Evolutionary conservation across 2,329 filamentous ascomycete species (phyloP).

Genomic region (Calonectria henricotiae): DNA sequence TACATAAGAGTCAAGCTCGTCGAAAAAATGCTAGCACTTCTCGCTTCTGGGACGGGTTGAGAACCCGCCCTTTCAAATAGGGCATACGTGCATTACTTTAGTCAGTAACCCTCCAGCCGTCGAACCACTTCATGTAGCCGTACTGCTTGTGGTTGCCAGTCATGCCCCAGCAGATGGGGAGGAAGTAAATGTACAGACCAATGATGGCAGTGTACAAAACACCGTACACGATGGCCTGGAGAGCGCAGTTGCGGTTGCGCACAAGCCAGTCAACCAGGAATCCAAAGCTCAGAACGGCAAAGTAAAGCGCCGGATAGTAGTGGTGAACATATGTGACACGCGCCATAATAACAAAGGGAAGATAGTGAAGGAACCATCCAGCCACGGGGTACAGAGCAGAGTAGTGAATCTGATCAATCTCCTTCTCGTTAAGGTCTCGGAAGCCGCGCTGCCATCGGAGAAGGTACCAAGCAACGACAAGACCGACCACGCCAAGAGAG

Average conservation of each 20-base stretch:
- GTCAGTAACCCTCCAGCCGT: slow-evolving; percentile 87
- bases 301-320: slow-evolving; percentile 98
- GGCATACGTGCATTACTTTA: slow-evolving; percentile 45
- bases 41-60: slow-evolving; percentile 31
- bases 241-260: slow-evolving; percentile 74
- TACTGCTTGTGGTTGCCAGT: slow-evolving; percentile 87
- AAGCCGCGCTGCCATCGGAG: slow-evolving; percentile 97
- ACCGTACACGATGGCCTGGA: slow-evolving; percentile 81
- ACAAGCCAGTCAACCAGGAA: slow-evolving; percentile 92
- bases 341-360: slow-evolving; percentile 97
- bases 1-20: slow-evolving; percentile 35
- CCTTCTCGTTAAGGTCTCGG: slow-evolving; percentile 82
- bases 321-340: slow-evolving; percentile 99
- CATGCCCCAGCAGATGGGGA: slow-evolving; percentile 98
- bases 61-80: slow-evolving; percentile 31
- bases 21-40: slow-evolving; percentile 39
- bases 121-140: slow-evolving; percentile 94
- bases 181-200: slow-evolving; percentile 90
- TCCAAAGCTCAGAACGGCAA: slow-evolving; percentile 90
- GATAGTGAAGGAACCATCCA: slow-evolving; percentile 96
- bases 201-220: slow-evolving; percentile 82
- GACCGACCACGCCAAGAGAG: slow-evolving; percentile 80
- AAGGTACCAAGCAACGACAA: slow-evolving; percentile 86
- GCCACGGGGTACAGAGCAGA: slow-evolving; percentile 91
- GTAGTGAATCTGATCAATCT: slow-evolving; percentile 97